Conservation (phyloP, 805 yeast genomes). For the Barnettozyma siamensis region DNA sequence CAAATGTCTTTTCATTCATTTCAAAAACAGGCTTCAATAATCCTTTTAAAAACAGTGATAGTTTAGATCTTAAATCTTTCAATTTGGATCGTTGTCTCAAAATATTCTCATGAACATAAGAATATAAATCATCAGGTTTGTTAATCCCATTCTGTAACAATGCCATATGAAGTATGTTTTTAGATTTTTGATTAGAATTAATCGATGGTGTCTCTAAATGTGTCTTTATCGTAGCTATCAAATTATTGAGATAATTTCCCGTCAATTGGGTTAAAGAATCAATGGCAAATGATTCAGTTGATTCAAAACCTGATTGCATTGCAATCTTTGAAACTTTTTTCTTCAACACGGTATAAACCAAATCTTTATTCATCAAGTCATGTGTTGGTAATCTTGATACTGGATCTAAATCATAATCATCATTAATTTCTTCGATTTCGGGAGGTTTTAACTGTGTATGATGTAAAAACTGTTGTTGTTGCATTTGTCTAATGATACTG, state of each 20-base stretch:
- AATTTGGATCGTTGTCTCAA: slow-evolving; percentile 64
- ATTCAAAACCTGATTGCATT: slow-evolving; percentile 91
- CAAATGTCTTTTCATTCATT: slow-evolving; percentile 70
- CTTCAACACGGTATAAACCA: slow-evolving; percentile 61
- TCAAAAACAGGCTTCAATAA: slow-evolving; percentile 75
- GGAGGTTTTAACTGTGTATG: slow-evolving; percentile 71
- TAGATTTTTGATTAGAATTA: slow-evolving; percentile 27
- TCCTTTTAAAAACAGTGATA: slow-evolving; percentile 70
- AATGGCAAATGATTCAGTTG: slow-evolving; percentile 70
- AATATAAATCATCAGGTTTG: slow-evolving; percentile 68
- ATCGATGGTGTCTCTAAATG: slow-evolving; percentile 58
- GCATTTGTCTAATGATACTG: slow-evolving; percentile 83
- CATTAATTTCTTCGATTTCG: slow-evolving; percentile 52
- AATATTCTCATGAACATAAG: slow-evolving; percentile 69
- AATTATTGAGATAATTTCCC: slow-evolving; percentile 68
- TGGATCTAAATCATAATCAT: slow-evolving; percentile 71
- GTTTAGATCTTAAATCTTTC: slow-evolving; percentile 57
- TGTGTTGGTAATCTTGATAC: slow-evolving; percentile 69
- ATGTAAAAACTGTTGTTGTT: slow-evolving; percentile 70
- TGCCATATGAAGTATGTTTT: slow-evolving; percentile 53
- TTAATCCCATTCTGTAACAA: slow-evolving; percentile 82
- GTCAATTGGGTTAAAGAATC: slow-evolving; percentile 80
- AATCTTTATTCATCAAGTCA: slow-evolving; percentile 51
- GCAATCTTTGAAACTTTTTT: slow-evolving; percentile 70
- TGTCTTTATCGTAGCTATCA: slow-evolving; percentile 62